Conservation (phyloP, 2,329 filamentous ascomycete species). For the Sodiomyces alkalinus region DNA sequence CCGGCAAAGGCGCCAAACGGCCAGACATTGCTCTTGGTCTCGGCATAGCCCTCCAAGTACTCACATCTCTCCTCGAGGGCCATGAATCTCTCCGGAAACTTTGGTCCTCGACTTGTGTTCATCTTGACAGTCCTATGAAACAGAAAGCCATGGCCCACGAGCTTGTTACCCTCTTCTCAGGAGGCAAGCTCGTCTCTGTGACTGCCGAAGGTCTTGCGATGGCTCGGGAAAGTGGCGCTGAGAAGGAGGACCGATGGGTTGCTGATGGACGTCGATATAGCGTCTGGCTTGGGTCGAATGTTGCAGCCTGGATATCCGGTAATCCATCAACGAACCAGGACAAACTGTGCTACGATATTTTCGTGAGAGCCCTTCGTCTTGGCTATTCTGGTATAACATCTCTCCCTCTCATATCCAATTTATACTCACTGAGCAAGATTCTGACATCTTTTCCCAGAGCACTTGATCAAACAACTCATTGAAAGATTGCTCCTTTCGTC, state of each 20-base stretch:
- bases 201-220: conserved; percentile 40
- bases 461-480: conserved; percentile 21
- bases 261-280: conserved; percentile 49
- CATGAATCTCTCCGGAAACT: conserved; percentile 19
- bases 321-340: conserved; percentile 11
- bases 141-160: conserved; percentile 23
- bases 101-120: conserved; percentile 18
- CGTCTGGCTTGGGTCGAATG: conserved; percentile 54
- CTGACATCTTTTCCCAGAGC: no score
- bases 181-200: conserved; percentile 33
- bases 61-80: conserved; percentile 24
- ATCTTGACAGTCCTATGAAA: conserved; percentile 8
- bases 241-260: conserved; percentile 36
- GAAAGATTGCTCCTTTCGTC: conserved; percentile 21
- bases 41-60: conserved; percentile 25
- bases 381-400: conserved; percentile 51
- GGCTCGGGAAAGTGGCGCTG: conserved; percentile 19
- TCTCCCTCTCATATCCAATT: not conserved
- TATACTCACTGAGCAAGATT: no score
- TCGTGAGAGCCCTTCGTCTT: conserved; percentile 48
- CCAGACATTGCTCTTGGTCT: conserved; percentile 28
- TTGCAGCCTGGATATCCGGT: conserved; percentile 29
- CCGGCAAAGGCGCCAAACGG: conserved; percentile 20
- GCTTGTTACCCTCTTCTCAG: conserved; percentile 28
- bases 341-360: conserved; percentile 29